Evolutionary conservation across 345 rosid genomes (phyloP).

Genomic region (Eucalyptus tenuipes): DNA sequence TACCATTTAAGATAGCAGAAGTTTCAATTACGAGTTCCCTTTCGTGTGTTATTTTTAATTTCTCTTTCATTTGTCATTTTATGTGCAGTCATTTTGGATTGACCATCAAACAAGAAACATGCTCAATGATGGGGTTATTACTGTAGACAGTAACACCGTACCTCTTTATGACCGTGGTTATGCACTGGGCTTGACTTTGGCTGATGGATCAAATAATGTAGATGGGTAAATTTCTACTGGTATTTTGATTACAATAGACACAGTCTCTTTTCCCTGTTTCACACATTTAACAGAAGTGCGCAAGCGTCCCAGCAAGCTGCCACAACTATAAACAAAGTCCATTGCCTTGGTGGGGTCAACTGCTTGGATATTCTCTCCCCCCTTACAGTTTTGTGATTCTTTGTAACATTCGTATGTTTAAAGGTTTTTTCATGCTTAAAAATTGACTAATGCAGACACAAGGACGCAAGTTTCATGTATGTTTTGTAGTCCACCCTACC

Average conservation of each 20-base stretch:
- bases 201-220: constrained; percentile 43
- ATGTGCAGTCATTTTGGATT: constrained; percentile 77
- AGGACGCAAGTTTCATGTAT: not conserved
- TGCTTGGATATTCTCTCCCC: not conserved
- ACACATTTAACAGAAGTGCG: not conserved
- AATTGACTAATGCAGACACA: not conserved
- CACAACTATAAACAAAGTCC: not conserved
- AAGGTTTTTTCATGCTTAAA: not conserved
- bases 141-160: constrained; percentile 34
- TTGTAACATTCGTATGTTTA: not conserved
- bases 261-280: not conserved
- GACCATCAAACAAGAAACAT: constrained; percentile 43
- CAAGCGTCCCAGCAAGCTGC: not conserved
- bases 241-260: not conserved
- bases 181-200: constrained; percentile 64
- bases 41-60: not conserved
- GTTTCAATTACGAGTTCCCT: not conserved
- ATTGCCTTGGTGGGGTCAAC: not conserved
- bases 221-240: constrained; percentile 42
- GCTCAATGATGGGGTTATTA: constrained; percentile 13
- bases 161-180: constrained; percentile 94
- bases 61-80: not conserved
- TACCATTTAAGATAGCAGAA: not conserved
- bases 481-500: not conserved
- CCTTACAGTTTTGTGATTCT: not conserved